Evolutionary conservation across 306 rosid genomes (phyloP).

Genomic region (Pachyrhizus erosus): DNA sequence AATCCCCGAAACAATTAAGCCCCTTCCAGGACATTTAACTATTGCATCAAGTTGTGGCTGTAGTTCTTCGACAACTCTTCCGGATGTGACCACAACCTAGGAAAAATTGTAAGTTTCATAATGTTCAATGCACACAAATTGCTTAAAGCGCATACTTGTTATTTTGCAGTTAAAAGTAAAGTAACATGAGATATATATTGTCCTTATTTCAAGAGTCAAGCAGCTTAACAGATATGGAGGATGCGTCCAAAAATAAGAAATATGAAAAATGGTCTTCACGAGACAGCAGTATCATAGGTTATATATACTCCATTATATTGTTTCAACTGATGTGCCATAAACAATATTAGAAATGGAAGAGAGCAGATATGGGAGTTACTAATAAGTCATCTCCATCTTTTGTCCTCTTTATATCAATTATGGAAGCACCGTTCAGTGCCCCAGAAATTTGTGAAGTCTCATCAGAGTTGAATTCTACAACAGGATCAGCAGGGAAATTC

Average conservation of each 20-base stretch:
- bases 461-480: conserved; percentile 42
- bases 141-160: neutral
- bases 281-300: neutral
- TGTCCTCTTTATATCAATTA: conserved; percentile 55
- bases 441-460: conserved; percentile 51
- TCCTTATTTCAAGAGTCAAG: conserved; percentile 3
- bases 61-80: conserved; percentile 53
- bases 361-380: conserved; percentile 51
- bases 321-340: neutral
- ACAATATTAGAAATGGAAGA: neutral
- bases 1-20: conserved; percentile 63
- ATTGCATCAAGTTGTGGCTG: conserved; percentile 63
- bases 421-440: conserved; percentile 59
- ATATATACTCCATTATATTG: neutral
- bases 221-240: neutral
- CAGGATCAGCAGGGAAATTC: conserved; percentile 56
- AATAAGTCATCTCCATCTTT: conserved; percentile 45
- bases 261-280: neutral
- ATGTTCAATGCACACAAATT: conserved; percentile 29
- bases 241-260: neutral
- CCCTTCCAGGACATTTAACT: conserved; percentile 64
- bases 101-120: conserved; percentile 32
- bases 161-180: conserved; percentile 15
- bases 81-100: conserved; percentile 70
- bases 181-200: neutral